Conservation (phyloP, 805 yeast species). For the Spathaspora gorwiae region DNA sequence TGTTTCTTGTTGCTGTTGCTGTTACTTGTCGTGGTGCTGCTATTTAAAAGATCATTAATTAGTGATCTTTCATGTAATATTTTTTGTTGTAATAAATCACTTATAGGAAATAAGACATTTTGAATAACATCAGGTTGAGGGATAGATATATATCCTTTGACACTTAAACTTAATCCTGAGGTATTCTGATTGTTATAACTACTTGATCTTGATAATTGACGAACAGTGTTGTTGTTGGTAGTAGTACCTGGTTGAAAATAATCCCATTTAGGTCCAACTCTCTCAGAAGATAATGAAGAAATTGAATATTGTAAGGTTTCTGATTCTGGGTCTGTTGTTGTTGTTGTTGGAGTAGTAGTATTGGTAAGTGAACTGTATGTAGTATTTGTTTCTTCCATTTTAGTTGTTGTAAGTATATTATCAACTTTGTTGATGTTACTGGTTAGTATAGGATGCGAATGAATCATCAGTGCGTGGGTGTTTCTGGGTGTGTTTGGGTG, state of each 20-base stretch:
- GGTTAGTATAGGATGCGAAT: background rate
- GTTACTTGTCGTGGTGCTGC: background rate
- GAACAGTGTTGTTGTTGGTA: conserved; percentile 8
- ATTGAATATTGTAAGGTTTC: background rate
- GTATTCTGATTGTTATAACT: background rate
- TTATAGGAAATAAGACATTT: conserved; percentile 32
- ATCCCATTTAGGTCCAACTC: conserved; percentile 9
- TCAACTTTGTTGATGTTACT: background rate
- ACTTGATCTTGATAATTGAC: background rate
- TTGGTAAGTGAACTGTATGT: background rate
- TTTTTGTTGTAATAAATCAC: conserved; percentile 20
- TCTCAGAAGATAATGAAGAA: background rate
- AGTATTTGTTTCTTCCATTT: background rate
- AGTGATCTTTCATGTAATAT: conserved; percentile 26
- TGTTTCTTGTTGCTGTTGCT: background rate
- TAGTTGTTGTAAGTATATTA: background rate
- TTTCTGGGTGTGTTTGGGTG: too few species aligned
- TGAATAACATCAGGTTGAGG: conserved; percentile 45
- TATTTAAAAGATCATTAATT: conserved; percentile 14
- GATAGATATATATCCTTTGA: conserved; percentile 31
- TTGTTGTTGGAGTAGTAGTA: background rate
- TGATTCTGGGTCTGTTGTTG: background rate
- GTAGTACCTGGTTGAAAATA: conserved; percentile 5
- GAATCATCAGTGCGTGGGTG: background rate
- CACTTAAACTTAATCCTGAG: conserved; percentile 19